phyloP scores from a whole-genome alignment of 2,329 filamentous ascomycete genomes.

The Tetracladium maxilliforme region DNA sequence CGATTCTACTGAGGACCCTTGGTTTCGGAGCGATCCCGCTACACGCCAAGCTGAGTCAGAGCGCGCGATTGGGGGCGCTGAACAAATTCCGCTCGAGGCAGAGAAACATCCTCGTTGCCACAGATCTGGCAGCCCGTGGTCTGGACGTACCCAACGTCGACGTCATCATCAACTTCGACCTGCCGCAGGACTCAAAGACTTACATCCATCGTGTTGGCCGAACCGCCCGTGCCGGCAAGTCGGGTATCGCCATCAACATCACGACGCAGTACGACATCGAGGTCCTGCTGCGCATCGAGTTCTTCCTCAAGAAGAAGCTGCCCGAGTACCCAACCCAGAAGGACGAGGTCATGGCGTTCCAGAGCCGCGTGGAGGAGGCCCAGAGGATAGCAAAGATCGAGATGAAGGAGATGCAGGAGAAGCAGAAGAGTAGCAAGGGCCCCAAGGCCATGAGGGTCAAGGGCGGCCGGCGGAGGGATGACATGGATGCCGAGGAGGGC shows the following conservation, averaged over 20 bases:
- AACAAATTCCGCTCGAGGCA: conserved; percentile 75
- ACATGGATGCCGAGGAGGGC: conserved; percentile 19
- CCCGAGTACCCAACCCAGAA: conserved; percentile 54
- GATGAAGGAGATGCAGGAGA: conserved; percentile 69
- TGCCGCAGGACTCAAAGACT: conserved; percentile 75
- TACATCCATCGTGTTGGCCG: conserved; percentile 84
- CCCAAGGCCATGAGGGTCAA: conserved; percentile 25
- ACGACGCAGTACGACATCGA: conserved; percentile 83
- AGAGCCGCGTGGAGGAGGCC: conserved; percentile 65
- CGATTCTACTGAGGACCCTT: conserved; percentile 68
- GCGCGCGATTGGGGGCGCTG: conserved; percentile 70
- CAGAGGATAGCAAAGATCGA: conserved; percentile 66
- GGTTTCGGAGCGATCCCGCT: conserved; percentile 86
- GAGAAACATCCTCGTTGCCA: conserved; percentile 81
- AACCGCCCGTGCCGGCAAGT: conserved; percentile 76
- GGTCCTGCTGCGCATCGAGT: conserved; percentile 68
- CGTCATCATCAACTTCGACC: conserved; percentile 71
- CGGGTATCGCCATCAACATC: conserved; percentile 65
- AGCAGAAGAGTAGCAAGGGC: conserved; percentile 41
- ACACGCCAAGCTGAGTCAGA: conserved; percentile 84
- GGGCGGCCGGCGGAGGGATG: conserved; percentile 32
- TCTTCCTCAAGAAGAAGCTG: conserved; percentile 65
- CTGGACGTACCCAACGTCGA: conserved; percentile 89
- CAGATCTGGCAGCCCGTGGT: conserved; percentile 86
- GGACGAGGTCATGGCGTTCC: conserved; percentile 77